A percentile compares a stretch with the other conserved stretches of the same genome.
Evolutionary conservation across 148 eudicot species (phyloP).

Genomic region (Fallopia convolvulus): DNA sequence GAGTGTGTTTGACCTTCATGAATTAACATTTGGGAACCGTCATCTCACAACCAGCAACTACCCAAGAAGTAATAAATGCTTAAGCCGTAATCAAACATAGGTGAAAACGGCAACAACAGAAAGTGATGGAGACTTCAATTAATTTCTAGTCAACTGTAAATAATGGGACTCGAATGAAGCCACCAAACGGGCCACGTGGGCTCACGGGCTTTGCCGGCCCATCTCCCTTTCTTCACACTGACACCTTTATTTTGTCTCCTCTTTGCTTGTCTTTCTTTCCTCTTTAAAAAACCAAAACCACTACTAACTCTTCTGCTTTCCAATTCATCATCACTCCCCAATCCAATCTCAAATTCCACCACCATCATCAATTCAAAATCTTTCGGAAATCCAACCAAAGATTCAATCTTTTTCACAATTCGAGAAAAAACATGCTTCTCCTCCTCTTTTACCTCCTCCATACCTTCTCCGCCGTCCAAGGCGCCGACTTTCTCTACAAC

Average conservation of each 20-base stretch:
- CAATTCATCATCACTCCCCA: background rate
- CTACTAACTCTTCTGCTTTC: background rate
- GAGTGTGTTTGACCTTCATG: too few relatives aligned
- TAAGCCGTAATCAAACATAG: background rate
- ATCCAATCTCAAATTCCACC: background rate
- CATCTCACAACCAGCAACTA: background rate
- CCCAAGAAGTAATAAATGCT: background rate
- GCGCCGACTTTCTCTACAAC: conserved; percentile 1
- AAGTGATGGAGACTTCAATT: background rate
- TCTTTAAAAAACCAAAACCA: background rate
- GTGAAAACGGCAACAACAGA: background rate
- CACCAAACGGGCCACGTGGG: background rate
- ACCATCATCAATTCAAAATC: background rate
- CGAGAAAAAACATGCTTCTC: background rate
- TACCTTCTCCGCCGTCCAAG: background rate
- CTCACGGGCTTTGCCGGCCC: background rate
- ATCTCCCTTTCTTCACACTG: background rate
- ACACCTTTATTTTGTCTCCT: background rate
- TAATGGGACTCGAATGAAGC: background rate
- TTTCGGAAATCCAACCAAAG: background rate
- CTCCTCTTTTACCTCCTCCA: background rate
- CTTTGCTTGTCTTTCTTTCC: background rate
- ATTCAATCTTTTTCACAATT: background rate
- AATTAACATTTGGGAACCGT: too few relatives aligned
- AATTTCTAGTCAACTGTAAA: background rate